A percentile compares a stretch with the other conserved stretches of the same genome.
phyloP scores from a whole-genome alignment of 192 early-diverging fungal species.

The Backusella tuberculispora region DNA sequence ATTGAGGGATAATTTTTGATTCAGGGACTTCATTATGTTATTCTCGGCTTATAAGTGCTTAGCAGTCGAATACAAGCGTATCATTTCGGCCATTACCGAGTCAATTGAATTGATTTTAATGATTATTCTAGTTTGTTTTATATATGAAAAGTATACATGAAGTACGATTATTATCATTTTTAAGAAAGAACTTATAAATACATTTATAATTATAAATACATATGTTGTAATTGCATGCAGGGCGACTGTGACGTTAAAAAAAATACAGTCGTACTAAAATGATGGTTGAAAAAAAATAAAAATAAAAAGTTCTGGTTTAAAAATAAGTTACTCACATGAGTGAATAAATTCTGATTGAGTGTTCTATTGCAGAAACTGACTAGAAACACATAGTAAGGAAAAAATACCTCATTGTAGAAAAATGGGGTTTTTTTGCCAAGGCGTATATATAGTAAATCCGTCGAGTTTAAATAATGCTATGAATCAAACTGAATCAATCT shows the following conservation, averaged over 20 bases:
- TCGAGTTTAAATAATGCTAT: neutral
- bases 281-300: slow-evolving; percentile 5
- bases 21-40: slow-evolving; percentile 7
- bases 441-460: neutral
- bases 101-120: neutral
- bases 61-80: slow-evolving; percentile 8
- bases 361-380: neutral
- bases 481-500: slow-evolving; percentile 1
- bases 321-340: slow-evolving; percentile 13
- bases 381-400: neutral
- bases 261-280: slow-evolving; percentile 7
- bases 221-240: slow-evolving; percentile 15
- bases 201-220: neutral
- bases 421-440: slow-evolving; percentile 3
- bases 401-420: neutral
- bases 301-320: neutral
- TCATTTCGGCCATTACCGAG: neutral
- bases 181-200: slow-evolving; percentile 3
- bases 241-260: slow-evolving; percentile 8
- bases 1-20: slow-evolving; percentile 15
- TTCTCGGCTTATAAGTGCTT: neutral
- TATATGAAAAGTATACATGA: neutral
- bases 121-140: neutral
- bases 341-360: neutral
- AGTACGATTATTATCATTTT: neutral